Evolutionary conservation across 306 rosid species (phyloP).

Genomic region (Trifolium subterraneum): DNA sequence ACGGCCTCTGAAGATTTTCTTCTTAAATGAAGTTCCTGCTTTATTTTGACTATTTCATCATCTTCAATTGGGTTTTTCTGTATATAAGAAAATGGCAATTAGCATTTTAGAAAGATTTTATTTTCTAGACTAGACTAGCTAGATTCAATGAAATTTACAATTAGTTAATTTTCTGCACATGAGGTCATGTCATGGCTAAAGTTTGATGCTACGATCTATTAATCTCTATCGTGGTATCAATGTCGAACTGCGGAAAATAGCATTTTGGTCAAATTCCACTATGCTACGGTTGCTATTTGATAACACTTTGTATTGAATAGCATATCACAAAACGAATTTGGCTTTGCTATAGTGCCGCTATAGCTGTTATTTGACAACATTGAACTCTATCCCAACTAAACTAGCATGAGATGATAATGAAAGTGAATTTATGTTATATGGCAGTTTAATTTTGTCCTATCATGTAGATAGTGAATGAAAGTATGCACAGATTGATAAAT

Average conservation of each 20-base stretch:
- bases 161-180: background rate
- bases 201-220: background rate
- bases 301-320: background rate
- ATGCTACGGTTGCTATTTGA: background rate
- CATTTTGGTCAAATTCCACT: no score
- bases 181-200: slow-evolving; percentile 4
- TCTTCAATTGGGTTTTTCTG: slow-evolving; percentile 75
- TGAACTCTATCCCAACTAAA: background rate
- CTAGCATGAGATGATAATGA: background rate
- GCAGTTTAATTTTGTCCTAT: background rate
- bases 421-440: background rate
- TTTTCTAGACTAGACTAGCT: slow-evolving; percentile 37
- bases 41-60: slow-evolving; percentile 43
- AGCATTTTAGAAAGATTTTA: slow-evolving; percentile 8
- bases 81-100: slow-evolving; percentile 34
- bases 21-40: slow-evolving; percentile 10
- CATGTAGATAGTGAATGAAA: slow-evolving; percentile 3
- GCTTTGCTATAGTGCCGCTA: background rate
- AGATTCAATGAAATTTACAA: background rate
- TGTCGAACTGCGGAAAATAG: no score
- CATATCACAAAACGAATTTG: background rate
- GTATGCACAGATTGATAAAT: slow-evolving; percentile 12
- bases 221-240: background rate
- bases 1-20: slow-evolving; percentile 40
- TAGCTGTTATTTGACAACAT: background rate